Evolutionary conservation across 73 alveolate genomes (phyloP), one percentile per base, ranked within the genome.

Genomic region (Paramecium caudatum): DNA sequence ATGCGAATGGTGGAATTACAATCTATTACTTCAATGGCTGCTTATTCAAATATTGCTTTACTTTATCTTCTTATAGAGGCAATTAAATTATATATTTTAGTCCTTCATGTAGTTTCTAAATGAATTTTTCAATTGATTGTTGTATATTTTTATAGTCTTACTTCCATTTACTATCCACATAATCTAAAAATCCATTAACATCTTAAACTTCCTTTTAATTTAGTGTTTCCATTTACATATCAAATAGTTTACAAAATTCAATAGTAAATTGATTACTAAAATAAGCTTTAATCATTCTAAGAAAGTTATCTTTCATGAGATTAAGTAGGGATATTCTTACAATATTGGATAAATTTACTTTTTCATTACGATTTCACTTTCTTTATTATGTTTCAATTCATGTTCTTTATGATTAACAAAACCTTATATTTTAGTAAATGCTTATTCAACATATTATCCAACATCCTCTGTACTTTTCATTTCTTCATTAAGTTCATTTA

Each of bases 91-190:
- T 43, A 37, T 74, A 45, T 45, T 74, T 74, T 3, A 74, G 65
- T 6, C 69, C 88, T 12, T 74, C 88, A 74, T 74, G 43, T 10
- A 74, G 43, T 43, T 74, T 74, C 16, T 19, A 37, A 8, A 74
- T 68, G 16, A 74, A 74, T 74, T 45, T 74, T 74, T 74, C 88
- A 17, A 74, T 74, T 5, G 88, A 37, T 12, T 10, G 17, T 8
- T 43, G 19, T 7, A 74, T 45, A 27, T 74, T 37, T 21, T 45
- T 39, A 45, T 74, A 74, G 43, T 74, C 88, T 74, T 74, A 21
- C 43, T 74, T 74, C 88, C 88, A 74, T 74, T 74, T 74, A 15
- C 46, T 21, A 45, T 74, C 69, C 0, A 74, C 88, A 74, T 74
- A 74, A 45, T 74, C 70, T 21, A 74, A 45, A 74, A 74, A 74